Percentiles rank a stretch among this genome's conserved stretches.
phyloP scores from a whole-genome alignment of 495 filamentous ascomycete species.

The Ramalina intermedia region DNA sequence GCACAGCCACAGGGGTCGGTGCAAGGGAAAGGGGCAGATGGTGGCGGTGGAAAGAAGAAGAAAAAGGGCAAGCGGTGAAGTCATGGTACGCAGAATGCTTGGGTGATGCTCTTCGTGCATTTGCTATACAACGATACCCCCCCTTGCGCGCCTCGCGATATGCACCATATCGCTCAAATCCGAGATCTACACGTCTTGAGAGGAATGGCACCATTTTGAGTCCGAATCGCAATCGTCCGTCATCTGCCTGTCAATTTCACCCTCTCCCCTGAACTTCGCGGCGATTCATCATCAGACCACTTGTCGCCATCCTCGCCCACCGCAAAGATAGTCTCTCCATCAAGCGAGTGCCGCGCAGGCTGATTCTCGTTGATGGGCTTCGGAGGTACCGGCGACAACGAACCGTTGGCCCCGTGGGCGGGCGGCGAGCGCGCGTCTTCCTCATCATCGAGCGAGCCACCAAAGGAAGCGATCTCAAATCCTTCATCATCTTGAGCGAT shows the following conservation, averaged over 20 bases:
- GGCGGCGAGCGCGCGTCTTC: conserved; percentile 35
- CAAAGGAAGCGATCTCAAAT: conserved; percentile 91
- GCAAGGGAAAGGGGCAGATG: conserved; percentile 6
- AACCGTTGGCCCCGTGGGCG: conserved; percentile 18
- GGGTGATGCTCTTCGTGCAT: neutral
- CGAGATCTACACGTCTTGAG: neutral
- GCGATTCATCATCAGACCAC: conserved; percentile 50
- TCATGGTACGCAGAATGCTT: neutral
- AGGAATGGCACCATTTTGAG: no score
- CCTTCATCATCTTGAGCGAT: conserved; percentile 97
- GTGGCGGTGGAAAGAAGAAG: conserved; percentile 13
- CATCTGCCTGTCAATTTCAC: conserved; percentile 46
- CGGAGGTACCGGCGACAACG: conserved; percentile 36
- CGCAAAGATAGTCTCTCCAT: conserved; percentile 89
- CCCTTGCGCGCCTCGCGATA: neutral
- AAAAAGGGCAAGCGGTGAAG: conserved; percentile 12
- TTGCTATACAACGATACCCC: conserved; percentile 1
- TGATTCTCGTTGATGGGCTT: conserved; percentile 27
- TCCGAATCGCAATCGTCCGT: neutral
- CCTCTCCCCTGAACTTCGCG: conserved; percentile 40
- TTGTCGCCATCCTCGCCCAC: conserved; percentile 77
- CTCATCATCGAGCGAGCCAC: conserved; percentile 59
- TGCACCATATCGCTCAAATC: no score
- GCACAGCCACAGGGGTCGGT: neutral
- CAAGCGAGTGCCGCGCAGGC: conserved; percentile 53